phyloP scores from a whole-genome alignment of 2,329 filamentous ascomycete species.

The Ceratocystis cubensis region DNA sequence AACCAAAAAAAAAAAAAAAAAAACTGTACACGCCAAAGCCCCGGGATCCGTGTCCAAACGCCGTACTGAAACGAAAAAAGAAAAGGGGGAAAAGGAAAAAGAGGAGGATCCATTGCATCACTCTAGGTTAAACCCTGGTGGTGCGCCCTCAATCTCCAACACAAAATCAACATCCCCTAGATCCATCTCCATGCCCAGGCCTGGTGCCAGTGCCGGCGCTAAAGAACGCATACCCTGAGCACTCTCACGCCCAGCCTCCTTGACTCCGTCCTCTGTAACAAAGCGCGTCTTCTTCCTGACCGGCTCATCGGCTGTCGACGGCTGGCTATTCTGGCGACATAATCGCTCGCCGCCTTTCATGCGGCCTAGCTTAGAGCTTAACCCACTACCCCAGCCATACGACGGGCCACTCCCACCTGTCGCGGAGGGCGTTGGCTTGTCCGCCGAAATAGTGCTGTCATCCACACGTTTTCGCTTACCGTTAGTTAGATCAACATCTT shows the following conservation, averaged over 20 bases:
- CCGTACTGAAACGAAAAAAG: not conserved
- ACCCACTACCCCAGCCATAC: constrained; percentile 43
- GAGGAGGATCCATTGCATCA: not conserved
- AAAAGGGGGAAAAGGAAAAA: not conserved
- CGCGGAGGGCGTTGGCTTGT: constrained; percentile 29
- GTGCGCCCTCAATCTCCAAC: constrained; percentile 21
- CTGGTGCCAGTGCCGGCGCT: constrained; percentile 23
- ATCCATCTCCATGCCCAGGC: not conserved
- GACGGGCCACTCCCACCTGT: constrained; percentile 24
- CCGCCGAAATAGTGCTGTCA: constrained; percentile 37
- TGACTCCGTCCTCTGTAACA: constrained; percentile 63
- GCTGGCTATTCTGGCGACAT: constrained; percentile 24
- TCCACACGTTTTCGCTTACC: constrained; percentile 47
- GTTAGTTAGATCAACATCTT: constrained; percentile 44
- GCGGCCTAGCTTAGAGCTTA: constrained; percentile 44
- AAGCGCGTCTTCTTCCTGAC: constrained; percentile 67
- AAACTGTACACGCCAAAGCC: not conserved
- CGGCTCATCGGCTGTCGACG: constrained; percentile 30
- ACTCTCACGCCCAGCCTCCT: constrained; percentile 63
- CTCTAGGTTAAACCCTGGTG: constrained; percentile 16
- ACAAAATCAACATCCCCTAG: constrained; percentile 18
- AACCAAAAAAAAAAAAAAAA: not conserved
- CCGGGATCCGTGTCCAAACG: not conserved
- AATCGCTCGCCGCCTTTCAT: constrained; percentile 51
- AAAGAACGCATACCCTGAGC: constrained; percentile 33